phyloP scores from a whole-genome alignment of 2,329 filamentous ascomycete species.

The Fusarium pseudoanthophilum region DNA sequence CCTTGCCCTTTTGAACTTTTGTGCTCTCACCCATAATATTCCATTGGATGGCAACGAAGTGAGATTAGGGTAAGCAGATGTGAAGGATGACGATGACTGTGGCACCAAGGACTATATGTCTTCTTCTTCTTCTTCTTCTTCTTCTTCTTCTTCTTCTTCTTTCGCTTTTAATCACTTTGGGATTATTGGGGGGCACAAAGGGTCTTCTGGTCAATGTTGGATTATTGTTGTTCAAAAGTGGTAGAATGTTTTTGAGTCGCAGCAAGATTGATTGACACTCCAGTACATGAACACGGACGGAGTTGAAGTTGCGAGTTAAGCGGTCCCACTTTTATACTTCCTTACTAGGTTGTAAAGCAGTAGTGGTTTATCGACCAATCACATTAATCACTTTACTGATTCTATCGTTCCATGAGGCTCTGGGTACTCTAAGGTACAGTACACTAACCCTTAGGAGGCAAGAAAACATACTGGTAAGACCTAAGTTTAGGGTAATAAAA shows the following conservation, averaged over 20 bases:
- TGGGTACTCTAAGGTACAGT: neutral
- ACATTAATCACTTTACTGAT: neutral
- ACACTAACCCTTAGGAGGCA: too few species aligned
- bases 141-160: neutral
- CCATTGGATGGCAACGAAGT: neutral
- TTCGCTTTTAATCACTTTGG: neutral
- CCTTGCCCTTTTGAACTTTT: slow-evolving; percentile 28
- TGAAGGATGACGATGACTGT: neutral
- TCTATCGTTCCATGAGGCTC: neutral
- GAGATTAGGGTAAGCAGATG: slow-evolving; percentile 6
- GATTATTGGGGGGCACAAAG: neutral
- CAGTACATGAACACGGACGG: neutral
- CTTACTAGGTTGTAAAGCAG: neutral
- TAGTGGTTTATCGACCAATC: slow-evolving; percentile 14
- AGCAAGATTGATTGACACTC: neutral
- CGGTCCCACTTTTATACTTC: slow-evolving; percentile 1
- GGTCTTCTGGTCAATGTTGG: too few species aligned
- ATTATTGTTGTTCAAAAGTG: neutral
- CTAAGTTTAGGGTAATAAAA: too few species aligned
- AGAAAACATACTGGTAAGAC: too few species aligned
- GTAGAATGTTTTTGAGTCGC: neutral
- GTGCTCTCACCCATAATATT: slow-evolving; percentile 22
- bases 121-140: too few species aligned
- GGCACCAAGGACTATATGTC: neutral
- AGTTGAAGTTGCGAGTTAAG: neutral